A percentile compares a stretch with the other conserved stretches of the same genome.
These are phyloP conservation scores for Fusarium falciforme DNA, from an alignment of 2,329 filamentous ascomycete species.

Conservation along the genomic window DNA sequence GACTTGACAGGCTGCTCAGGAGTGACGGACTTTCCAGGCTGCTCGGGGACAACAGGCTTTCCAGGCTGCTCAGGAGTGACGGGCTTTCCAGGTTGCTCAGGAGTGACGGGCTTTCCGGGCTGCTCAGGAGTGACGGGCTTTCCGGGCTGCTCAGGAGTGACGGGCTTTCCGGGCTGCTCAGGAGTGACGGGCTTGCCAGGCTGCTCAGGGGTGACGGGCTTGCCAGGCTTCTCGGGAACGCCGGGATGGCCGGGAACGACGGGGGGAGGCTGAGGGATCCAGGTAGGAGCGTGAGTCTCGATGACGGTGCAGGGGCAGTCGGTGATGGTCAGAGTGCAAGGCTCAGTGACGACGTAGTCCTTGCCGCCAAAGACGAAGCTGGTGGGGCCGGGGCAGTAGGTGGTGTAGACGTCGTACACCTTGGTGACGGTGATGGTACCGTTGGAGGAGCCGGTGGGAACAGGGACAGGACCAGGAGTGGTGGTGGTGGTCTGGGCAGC, in stretches of 20 bases:
- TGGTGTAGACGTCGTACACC: constrained; percentile 52
- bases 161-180: not conserved
- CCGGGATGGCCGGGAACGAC: not conserved
- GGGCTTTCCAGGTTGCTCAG: not conserved
- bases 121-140: not conserved
- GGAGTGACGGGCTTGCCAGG: not conserved
- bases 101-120: not conserved
- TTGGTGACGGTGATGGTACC: constrained; percentile 47
- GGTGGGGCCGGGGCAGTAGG: constrained; percentile 61
- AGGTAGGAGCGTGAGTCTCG: constrained; percentile 43
- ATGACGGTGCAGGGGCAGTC: constrained; percentile 64
- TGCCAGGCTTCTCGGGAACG: not conserved
- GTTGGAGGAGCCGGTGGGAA: constrained; percentile 22
- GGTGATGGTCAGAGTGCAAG: constrained; percentile 66
- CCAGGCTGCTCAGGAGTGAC: not conserved
- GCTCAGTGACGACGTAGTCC: constrained; percentile 65
- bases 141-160: not conserved
- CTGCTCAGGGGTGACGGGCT: constrained; percentile 3
- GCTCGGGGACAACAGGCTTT: not conserved
- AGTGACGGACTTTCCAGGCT: not conserved
- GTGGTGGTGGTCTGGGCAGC: constrained; percentile 30
- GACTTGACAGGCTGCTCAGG: constrained; percentile 9
- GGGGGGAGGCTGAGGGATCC: constrained; percentile 21
- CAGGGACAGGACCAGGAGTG: constrained; percentile 5
- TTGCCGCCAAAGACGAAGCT: constrained; percentile 62